A percentile compares a stretch with the other conserved stretches of the same genome.
Conservation (phyloP, 495 filamentous ascomycete species). For the Tuber melanosporum region DNA sequence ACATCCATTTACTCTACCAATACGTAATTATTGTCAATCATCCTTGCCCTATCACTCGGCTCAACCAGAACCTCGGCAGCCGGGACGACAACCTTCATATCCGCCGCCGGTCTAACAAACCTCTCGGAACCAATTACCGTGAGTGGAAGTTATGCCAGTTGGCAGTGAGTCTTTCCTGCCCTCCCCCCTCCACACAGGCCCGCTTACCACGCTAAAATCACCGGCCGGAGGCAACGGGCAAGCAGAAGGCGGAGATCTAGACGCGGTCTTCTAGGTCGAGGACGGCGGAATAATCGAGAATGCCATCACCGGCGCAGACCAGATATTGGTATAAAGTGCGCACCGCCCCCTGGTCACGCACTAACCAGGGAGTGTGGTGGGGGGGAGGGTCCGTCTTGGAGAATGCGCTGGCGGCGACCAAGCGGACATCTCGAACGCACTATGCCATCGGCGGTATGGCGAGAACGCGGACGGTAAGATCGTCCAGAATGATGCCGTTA, state of each 20-base stretch:
- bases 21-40: neutral
- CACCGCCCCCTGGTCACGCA: slow-evolving; percentile 47
- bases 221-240: too few relatives aligned
- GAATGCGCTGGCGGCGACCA: slow-evolving; percentile 45
- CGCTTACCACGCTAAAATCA: too few relatives aligned
- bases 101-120: slow-evolving; percentile 19
- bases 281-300: too few relatives aligned
- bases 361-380: slow-evolving; percentile 51
- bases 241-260: too few relatives aligned
- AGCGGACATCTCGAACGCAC: slow-evolving; percentile 38
- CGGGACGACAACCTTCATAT: slow-evolving; percentile 25
- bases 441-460: slow-evolving; percentile 54
- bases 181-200: too few relatives aligned
- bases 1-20: neutral
- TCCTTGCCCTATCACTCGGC: slow-evolving; percentile 12
- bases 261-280: too few relatives aligned
- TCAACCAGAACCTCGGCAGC: slow-evolving; percentile 14
- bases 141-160: slow-evolving; percentile 42
- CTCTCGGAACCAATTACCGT: slow-evolving; percentile 19
- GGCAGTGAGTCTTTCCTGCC: neutral
- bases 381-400: slow-evolving; percentile 46
- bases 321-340: slow-evolving; percentile 39
- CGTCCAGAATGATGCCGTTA: slow-evolving; percentile 58
- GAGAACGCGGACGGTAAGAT: slow-evolving; percentile 55
- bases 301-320: too few relatives aligned